Percentiles rank a stretch among this genome's conserved stretches.
Conservation (phyloP, 306 rosid genomes). For the Begonia peltatifolia region DNA sequence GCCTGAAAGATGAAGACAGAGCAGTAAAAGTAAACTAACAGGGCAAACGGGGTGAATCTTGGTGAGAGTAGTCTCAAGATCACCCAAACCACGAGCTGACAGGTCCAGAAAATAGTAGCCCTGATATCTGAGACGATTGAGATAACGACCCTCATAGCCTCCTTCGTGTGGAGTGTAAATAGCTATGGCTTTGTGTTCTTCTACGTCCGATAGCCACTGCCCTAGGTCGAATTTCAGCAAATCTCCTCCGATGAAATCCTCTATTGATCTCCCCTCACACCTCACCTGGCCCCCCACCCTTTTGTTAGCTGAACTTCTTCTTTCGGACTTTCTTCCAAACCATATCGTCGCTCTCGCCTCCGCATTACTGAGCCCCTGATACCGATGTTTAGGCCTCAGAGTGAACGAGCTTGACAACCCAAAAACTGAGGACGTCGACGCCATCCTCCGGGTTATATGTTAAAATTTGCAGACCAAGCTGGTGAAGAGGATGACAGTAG, state of each 20-base stretch:
- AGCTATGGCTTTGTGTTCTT: constrained; percentile 87
- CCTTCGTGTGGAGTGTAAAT: constrained; percentile 92
- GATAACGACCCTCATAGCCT: constrained; percentile 84
- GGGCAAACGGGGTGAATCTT: constrained; percentile 93
- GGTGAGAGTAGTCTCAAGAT: constrained; percentile 80
- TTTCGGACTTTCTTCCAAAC: constrained; percentile 14
- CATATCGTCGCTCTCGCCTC: background rate
- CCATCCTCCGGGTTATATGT: constrained; percentile 19
- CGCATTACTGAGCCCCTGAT: constrained; percentile 7
- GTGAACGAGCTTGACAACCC: constrained; percentile 24
- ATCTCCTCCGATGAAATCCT: constrained; percentile 87
- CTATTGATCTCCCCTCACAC: constrained; percentile 48
- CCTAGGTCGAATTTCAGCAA: constrained; percentile 58
- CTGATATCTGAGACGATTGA: constrained; percentile 46
- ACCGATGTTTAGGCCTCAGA: constrained; percentile 11
- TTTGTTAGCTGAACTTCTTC: constrained; percentile 11
- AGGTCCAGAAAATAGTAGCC: constrained; percentile 91
- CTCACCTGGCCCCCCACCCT: constrained; percentile 23
- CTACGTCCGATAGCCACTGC: constrained; percentile 75
- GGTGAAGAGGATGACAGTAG: background rate
- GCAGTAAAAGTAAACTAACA: constrained; percentile 29
- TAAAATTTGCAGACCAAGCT: background rate
- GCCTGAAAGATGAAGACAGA: background rate
- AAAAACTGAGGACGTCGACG: constrained; percentile 32
- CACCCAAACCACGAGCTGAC: constrained; percentile 83